Conservation (phyloP, 805 yeast species). For the Candida dajiaensis region DNA sequence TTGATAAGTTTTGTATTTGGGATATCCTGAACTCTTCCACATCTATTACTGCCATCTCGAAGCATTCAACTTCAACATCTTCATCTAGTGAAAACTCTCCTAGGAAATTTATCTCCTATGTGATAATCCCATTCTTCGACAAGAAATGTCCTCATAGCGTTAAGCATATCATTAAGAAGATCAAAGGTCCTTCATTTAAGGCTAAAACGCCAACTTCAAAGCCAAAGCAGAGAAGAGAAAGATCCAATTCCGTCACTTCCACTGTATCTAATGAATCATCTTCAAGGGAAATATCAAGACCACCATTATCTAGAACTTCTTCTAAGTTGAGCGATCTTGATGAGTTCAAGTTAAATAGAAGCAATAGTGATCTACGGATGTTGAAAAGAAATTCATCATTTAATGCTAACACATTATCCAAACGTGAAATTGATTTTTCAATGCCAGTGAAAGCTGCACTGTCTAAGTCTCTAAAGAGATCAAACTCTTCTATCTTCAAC, state of each 20-base stretch:
- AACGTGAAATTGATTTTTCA: conserved; percentile 23
- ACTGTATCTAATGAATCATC: neutral
- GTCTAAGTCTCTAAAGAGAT: conserved; percentile 6
- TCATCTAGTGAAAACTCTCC: conserved; percentile 34
- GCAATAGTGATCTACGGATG: conserved; percentile 19
- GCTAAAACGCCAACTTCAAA: neutral
- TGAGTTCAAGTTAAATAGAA: conserved; percentile 17
- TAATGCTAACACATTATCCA: conserved; percentile 19
- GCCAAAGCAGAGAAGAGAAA: neutral
- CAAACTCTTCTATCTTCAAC: conserved; percentile 20
- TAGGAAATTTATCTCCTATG: conserved; percentile 43
- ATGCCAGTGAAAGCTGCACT: conserved; percentile 11
- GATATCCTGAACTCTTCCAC: conserved; percentile 33
- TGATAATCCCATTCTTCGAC: conserved; percentile 48
- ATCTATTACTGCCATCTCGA: conserved; percentile 1
- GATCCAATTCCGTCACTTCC: conserved; percentile 3
- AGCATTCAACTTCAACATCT: conserved; percentile 18
- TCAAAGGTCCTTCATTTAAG: conserved; percentile 36
- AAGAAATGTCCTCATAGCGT: conserved; percentile 42
- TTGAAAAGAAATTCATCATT: conserved; percentile 21
- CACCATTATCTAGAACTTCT: conserved; percentile 15
- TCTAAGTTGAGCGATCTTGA: conserved; percentile 18
- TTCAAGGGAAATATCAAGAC: conserved; percentile 7
- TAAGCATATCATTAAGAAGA: conserved; percentile 38
- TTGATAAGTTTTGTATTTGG: conserved; percentile 50